Evolutionary conservation across 768 basidiomycete species (phyloP).

Genomic region (Kondoa malvinella): DNA sequence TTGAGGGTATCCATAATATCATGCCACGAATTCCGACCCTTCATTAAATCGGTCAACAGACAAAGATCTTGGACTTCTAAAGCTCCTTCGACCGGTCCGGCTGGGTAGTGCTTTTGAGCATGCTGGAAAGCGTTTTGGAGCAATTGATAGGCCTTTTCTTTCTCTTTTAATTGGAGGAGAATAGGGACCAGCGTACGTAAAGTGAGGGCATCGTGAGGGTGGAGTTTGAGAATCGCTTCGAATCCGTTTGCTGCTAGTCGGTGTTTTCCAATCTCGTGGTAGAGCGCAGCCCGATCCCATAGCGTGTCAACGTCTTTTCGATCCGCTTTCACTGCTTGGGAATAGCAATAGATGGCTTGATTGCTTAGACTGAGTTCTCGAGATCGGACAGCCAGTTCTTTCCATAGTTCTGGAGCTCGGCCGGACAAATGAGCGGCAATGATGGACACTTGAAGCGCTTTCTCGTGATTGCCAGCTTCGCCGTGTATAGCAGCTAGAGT

Average conservation of each 20-base stretch:
- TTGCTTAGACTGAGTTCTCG: constrained; percentile 57
- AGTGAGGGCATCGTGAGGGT: constrained; percentile 62
- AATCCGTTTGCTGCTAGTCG: constrained; percentile 50
- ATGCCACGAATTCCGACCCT: constrained; percentile 50
- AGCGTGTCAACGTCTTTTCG: constrained; percentile 66
- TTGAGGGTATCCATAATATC: constrained; percentile 53
- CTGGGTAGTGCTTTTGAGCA: constrained; percentile 42
- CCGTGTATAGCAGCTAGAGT: constrained; percentile 71
- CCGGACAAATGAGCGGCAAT: constrained; percentile 76
- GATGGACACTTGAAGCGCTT: constrained; percentile 63
- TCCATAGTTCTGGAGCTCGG: constrained; percentile 71
- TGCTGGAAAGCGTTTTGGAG: constrained; percentile 59
- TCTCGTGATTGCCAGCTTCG: constrained; percentile 50
- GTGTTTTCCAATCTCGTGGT: constrained; percentile 55
- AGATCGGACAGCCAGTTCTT: constrained; percentile 31
- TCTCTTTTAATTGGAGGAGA: constrained; percentile 55
- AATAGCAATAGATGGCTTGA: constrained; percentile 80
- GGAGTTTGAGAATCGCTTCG: constrained; percentile 51
- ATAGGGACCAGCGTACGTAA: constrained; percentile 61
- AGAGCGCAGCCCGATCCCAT: constrained; percentile 73
- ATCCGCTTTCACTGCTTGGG: constrained; percentile 61
- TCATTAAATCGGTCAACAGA: constrained; percentile 67
- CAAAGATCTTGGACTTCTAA: constrained; percentile 50
- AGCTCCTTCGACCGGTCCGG: constrained; percentile 31
- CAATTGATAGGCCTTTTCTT: constrained; percentile 46